Percentiles rank a stretch among this genome's conserved stretches.
These are phyloP conservation scores for Talaromyces albobiverticillius DNA, from an alignment of 2,329 filamentous ascomycete species.

Conservation along the genomic window DNA sequence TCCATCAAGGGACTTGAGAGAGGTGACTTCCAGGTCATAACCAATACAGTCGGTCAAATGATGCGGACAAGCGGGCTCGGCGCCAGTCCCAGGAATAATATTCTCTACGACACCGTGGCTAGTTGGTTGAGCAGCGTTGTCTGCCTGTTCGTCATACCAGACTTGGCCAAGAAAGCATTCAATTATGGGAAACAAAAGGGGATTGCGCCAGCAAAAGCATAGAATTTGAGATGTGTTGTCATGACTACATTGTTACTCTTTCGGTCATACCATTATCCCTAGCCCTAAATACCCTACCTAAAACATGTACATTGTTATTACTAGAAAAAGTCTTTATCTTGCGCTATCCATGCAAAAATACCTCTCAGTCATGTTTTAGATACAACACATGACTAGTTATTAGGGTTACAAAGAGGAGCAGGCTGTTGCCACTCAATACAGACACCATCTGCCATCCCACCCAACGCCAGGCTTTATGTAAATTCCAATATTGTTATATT, in stretches of 20 bases:
- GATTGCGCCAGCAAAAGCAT: constrained; percentile 21
- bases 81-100: constrained; percentile 52
- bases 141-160: constrained; percentile 57
- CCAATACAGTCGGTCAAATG: constrained; percentile 67
- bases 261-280: not conserved
- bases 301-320: not conserved
- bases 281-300: not conserved
- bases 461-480: too few relatives aligned
- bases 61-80: constrained; percentile 63
- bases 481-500: too few relatives aligned
- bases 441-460: too few relatives aligned
- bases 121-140: constrained; percentile 53
- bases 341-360: not conserved
- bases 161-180: constrained; percentile 57
- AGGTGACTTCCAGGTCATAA: constrained; percentile 76
- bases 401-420: not conserved
- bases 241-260: not conserved
- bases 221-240: not conserved
- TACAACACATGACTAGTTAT: not conserved
- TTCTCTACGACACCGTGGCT: constrained; percentile 54
- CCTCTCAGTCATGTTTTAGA: not conserved
- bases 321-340: not conserved
- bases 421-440: too few relatives aligned
- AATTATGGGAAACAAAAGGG: constrained; percentile 58
- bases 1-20: constrained; percentile 73